Evolutionary conservation across 2,329 filamentous ascomycete species (phyloP).

Genomic region (Ophiocordyceps sinensis): DNA sequence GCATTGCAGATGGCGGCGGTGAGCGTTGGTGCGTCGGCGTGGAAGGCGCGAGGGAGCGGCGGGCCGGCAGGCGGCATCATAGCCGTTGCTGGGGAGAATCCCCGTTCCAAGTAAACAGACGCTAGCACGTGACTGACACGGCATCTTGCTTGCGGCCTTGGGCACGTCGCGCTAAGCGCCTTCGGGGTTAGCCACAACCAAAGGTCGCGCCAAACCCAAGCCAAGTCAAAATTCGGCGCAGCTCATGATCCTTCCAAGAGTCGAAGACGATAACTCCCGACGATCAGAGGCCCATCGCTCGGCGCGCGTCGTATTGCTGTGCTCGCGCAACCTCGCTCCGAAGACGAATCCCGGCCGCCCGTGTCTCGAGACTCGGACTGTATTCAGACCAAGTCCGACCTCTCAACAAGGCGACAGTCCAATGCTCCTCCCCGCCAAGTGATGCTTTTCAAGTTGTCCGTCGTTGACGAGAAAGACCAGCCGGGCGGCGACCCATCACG

Average conservation of each 20-base stretch:
- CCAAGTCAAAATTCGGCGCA: conserved; percentile 1
- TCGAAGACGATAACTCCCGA: not conserved
- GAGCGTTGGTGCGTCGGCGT: conserved; percentile 2
- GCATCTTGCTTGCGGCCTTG: not conserved
- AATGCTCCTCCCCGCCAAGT: too few species aligned
- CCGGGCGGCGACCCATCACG: not conserved
- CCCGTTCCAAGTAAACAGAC: conserved; percentile 15
- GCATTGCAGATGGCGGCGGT: conserved; percentile 12
- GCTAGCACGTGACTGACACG: conserved; percentile 8
- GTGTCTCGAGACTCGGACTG: too few species aligned
- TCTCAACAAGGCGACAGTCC: too few species aligned
- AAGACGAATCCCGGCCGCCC: too few species aligned
- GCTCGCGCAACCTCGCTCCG: too few species aligned
- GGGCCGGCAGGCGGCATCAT: not conserved
- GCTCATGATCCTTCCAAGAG: not conserved
- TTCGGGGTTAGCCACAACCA: not conserved
- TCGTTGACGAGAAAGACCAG: not conserved
- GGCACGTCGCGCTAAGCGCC: not conserved
- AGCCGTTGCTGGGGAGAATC: conserved; percentile 13
- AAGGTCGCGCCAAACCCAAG: not conserved
- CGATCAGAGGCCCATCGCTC: not conserved
- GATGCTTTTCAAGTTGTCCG: too few species aligned
- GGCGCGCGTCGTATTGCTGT: not conserved
- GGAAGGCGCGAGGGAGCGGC: conserved; percentile 1
- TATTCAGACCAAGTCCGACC: too few species aligned